phyloP scores from a whole-genome alignment of 148 eudicot genomes.

The Rhododendron ovatum region DNA sequence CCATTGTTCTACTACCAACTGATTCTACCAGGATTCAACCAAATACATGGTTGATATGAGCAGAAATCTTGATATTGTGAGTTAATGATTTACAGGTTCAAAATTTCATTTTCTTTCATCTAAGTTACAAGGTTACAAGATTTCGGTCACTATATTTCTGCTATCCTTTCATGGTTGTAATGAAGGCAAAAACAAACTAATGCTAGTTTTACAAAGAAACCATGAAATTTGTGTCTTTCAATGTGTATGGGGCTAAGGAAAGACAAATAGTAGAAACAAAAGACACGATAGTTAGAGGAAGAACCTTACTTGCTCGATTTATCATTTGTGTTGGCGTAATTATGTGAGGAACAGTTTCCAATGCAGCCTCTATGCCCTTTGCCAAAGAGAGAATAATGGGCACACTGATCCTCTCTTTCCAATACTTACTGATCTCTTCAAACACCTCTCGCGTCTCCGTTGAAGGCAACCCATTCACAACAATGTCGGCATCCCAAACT shows the following conservation, averaged over 20 bases:
- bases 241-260: not conserved
- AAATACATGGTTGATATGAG: not conserved
- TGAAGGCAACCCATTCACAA: conserved; percentile 66
- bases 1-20: not conserved
- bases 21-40: not conserved
- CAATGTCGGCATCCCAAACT: conserved; percentile 65
- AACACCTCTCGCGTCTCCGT: conserved; percentile 67
- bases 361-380: conserved; percentile 90
- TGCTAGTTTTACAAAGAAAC: not conserved
- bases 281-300: not conserved
- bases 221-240: not conserved
- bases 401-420: conserved; percentile 74
- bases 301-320: conserved; percentile 77
- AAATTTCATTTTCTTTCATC: not conserved
- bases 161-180: not conserved
- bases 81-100: not conserved
- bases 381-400: conserved; percentile 80
- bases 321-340: conserved; percentile 94
- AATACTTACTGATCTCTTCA: conserved; percentile 74
- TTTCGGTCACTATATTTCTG: not conserved
- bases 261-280: not conserved
- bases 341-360: conserved; percentile 77
- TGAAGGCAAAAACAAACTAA: not conserved
- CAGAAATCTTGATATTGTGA: not conserved
- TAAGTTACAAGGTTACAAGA: not conserved